Base-by-base conservation (phyloP, 768 basidiomycete genomes). In the Amanita molliuscula region DNA sequence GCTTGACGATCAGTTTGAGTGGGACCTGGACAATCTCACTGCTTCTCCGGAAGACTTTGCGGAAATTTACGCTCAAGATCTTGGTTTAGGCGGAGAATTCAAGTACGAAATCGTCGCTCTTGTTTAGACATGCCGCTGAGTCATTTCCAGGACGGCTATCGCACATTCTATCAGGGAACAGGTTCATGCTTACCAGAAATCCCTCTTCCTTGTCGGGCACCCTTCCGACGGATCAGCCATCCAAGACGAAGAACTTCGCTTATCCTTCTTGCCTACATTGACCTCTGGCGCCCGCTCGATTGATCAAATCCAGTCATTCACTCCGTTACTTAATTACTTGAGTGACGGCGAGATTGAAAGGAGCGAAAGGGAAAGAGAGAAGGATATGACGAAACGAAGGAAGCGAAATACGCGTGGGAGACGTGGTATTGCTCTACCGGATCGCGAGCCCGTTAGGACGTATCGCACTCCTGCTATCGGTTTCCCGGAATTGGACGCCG, bases 101-200 rank as follows among this genome's bases (percentile, higher is more conserved):
- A 84, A 76, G 91, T 93, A 62, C 59, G 87, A 68, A 4, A 34
- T 9, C 5, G 10, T 29, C 33, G 43, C 18, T 25, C 33, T 38
- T 44, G 40, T 36, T 25, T 47, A 3, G 15, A 50, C 37, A 47
- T 37, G 21, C 44, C 18, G 37, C 50, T 48, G n/a, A 47, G 31
- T 44, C 20, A 21, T 34, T 18, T 42, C n/a, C 56, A 95, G 92
- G 62, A 97, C 94, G 11, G 92, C 93, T 20, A 89, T 99, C 53
- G 84, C 92, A 0, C 95, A 98, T 63, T 84, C 85, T 18, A 98
- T 98, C 57, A 81, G 95, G 26, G 96, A 99, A 63, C 96, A 99
- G 69, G 78, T 93, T 6, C 84, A 93, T 53, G 79, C 84, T 2
- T 92, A 92, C 68, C 85, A 90, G 64, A 91, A 93, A 62, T 94